phyloP scores from a whole-genome alignment of 1,139 yeast species.

The Petasospora fabianii region DNA sequence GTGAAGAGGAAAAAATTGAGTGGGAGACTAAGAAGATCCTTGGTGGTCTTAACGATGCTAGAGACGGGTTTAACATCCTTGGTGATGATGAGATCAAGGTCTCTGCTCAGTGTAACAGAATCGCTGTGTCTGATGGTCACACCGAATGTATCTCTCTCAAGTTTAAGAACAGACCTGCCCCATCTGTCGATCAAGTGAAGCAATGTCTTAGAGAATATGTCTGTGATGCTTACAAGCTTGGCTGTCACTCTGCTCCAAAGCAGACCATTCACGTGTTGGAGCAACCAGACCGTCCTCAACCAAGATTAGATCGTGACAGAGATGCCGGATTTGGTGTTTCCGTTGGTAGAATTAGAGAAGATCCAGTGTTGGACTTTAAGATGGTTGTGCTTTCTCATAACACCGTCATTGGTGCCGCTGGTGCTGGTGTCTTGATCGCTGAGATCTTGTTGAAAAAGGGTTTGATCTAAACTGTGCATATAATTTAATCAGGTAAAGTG shows the following conservation, averaged over 20 bases:
- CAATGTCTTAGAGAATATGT: conserved; percentile 64
- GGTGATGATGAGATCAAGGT: conserved; percentile 73
- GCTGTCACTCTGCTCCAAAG: conserved; percentile 90
- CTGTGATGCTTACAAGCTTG: conserved; percentile 77
- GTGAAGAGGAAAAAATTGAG: conserved; percentile 98
- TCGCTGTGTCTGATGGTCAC: conserved; percentile 96
- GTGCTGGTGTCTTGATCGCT: conserved; percentile 96
- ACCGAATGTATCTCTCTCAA: conserved; percentile 90
- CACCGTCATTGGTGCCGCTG: conserved; percentile 98
- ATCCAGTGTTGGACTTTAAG: conserved; percentile 88
- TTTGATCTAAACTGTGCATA: conserved; percentile 48
- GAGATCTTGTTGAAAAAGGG: conserved; percentile 80
- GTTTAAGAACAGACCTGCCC: conserved; percentile 80
- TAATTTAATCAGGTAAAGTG: too few species aligned
- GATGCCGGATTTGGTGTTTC: conserved; percentile 93
- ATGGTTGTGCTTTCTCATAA: conserved; percentile 96
- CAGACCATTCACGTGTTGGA: conserved; percentile 89
- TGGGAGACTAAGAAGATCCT: conserved; percentile 97
- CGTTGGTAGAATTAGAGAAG: conserved; percentile 92
- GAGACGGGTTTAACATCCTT: conserved; percentile 59
- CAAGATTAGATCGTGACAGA: conserved; percentile 94
- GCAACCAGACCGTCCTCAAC: conserved; percentile 93
- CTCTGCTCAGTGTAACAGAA: conserved; percentile 95
- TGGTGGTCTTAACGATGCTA: conserved; percentile 50
- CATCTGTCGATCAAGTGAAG: conserved; percentile 78